A percentile compares a stretch with the other conserved stretches of the same genome.
phyloP scores from a whole-genome alignment of 2,329 filamentous ascomycete species.

The Fusarium sp. region DNA sequence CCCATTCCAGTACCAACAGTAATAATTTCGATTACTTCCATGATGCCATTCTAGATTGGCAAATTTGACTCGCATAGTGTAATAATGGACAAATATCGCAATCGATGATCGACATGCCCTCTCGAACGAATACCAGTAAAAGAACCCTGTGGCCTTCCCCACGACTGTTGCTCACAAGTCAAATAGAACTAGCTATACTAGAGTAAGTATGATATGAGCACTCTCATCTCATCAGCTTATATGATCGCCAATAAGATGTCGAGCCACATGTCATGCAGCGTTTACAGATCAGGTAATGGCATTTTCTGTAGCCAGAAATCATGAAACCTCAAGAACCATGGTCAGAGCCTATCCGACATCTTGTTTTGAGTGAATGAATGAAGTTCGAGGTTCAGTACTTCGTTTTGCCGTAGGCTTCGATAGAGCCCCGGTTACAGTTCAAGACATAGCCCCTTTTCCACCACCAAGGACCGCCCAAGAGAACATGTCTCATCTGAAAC shows the following conservation, averaged over 20 bases:
- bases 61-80: not conserved
- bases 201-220: not conserved
- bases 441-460: slow-evolving; percentile 29
- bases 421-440: not conserved
- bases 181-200: not conserved
- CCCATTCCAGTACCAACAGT: slow-evolving; percentile 28
- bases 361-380: not conserved
- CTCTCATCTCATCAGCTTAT: not conserved
- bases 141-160: not conserved
- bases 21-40: not conserved
- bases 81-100: not conserved
- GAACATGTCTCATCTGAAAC: slow-evolving; percentile 12
- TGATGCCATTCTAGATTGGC: not conserved
- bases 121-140: not conserved
- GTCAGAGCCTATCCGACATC: not conserved
- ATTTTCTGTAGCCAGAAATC: not conserved
- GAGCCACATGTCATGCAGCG: not conserved
- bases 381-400: slow-evolving; percentile 2
- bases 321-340: not conserved
- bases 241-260: not conserved
- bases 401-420: slow-evolving; percentile 1
- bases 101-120: not conserved
- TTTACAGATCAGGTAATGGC: not conserved
- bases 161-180: not conserved
- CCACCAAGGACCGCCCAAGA: slow-evolving; percentile 11